These are phyloP conservation scores for Hypocreales sp. DNA, from an alignment of 2,329 filamentous ascomycete genomes.

Conservation along the genomic window DNA sequence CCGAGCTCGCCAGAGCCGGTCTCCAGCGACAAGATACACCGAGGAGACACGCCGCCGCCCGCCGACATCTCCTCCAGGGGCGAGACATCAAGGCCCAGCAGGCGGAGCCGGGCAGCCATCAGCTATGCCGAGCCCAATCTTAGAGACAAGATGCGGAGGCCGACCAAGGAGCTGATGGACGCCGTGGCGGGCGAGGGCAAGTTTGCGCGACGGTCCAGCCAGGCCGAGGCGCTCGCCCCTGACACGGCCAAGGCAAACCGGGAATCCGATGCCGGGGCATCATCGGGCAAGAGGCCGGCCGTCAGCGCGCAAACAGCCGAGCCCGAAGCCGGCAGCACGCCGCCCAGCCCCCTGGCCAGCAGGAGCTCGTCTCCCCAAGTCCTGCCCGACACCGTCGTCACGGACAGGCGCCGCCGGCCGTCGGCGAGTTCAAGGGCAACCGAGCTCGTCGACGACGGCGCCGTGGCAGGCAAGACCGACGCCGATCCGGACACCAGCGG, in stretches of 20 bases:
- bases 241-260: slow-evolving; percentile 16
- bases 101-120: slow-evolving; percentile 51
- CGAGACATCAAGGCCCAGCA: slow-evolving; percentile 46
- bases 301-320: slow-evolving; percentile 1
- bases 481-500: slow-evolving; percentile 8
- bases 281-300: slow-evolving; percentile 14
- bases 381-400: slow-evolving; percentile 17
- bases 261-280: slow-evolving; percentile 14
- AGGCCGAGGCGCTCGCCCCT: slow-evolving; percentile 10
- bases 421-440: slow-evolving; percentile 11
- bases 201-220: slow-evolving; percentile 27
- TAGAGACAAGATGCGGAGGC: slow-evolving; percentile 69
- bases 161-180: slow-evolving; percentile 60
- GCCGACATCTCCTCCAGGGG: slow-evolving; percentile 37
- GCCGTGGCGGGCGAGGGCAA: slow-evolving; percentile 54
- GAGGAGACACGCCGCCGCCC: slow-evolving; percentile 43
- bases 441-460: slow-evolving; percentile 4
- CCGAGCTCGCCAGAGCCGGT: slow-evolving; percentile 33
- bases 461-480: slow-evolving; percentile 3
- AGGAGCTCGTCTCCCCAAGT: slow-evolving; percentile 16
- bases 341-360: slow-evolving; percentile 25
- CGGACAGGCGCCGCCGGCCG: slow-evolving; percentile 24
- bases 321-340: slow-evolving; percentile 8
- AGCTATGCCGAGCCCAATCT: slow-evolving; percentile 76
- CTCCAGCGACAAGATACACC: slow-evolving; percentile 15